These are phyloP conservation scores for Raphidocelis subcapitata DNA, from an alignment of 139 green algal species.

Conservation along the genomic window DNA sequence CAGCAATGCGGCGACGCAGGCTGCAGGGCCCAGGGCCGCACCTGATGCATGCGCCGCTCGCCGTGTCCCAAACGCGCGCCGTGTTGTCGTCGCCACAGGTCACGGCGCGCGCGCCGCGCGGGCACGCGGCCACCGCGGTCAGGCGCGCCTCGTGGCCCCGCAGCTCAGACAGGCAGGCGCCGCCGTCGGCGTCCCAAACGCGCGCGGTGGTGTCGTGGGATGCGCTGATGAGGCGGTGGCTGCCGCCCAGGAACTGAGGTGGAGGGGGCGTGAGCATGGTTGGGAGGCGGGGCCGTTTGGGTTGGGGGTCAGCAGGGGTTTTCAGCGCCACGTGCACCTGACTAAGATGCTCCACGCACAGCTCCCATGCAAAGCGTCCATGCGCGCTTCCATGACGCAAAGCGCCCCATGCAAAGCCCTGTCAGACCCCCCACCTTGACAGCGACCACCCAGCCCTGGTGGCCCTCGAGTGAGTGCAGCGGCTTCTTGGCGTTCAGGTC, in stretches of 20 bases:
- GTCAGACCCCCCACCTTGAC: conserved; percentile 12
- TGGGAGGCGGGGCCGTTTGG: no score
- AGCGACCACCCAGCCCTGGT: conserved; percentile 62
- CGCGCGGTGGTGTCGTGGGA: conserved; percentile 53
- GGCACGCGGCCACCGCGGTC: conserved; percentile 24
- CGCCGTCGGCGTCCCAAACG: conserved; percentile 58
- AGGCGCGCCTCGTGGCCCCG: conserved; percentile 40
- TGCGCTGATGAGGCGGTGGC: conserved; percentile 47
- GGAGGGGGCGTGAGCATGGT: no score
- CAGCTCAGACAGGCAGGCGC: conserved; percentile 50
- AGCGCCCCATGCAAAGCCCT: not conserved
- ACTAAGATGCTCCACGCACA: no score
- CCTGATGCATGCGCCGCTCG: conserved; percentile 30
- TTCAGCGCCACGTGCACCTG: no score
- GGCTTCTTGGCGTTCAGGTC: conserved; percentile 43
- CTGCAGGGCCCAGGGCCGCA: not conserved
- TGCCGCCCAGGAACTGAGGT: conserved; percentile 13
- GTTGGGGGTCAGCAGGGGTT: no score
- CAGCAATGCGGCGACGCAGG: not conserved
- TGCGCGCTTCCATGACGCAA: no score
- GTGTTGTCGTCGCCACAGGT: conserved; percentile 73
- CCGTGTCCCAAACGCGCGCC: conserved; percentile 65
- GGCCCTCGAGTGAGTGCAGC: conserved; percentile 56
- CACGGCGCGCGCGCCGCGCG: conserved; percentile 39
- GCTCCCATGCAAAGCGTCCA: no score